A percentile compares a stretch with the other conserved stretches of the same genome.
Evolutionary conservation across 106 monocot species (phyloP).

Genomic region (Allium fistulosum): DNA sequence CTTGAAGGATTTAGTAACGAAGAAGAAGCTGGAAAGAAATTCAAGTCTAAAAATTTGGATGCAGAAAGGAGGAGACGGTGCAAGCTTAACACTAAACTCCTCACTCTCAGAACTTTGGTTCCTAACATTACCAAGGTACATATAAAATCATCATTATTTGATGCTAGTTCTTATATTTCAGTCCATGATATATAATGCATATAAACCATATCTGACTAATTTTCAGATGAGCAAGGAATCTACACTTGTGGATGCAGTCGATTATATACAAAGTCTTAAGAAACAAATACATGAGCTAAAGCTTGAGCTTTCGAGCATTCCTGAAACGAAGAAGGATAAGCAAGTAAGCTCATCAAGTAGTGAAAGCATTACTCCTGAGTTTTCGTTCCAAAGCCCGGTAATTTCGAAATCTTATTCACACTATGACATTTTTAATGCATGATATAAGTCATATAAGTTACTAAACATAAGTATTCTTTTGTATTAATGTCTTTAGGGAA

Average conservation of each 20-base stretch:
- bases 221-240: constrained; percentile 95
- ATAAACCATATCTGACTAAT: not conserved
- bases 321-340: constrained; percentile 22
- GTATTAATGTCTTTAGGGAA: constrained; percentile 10
- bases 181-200: too few relatives aligned
- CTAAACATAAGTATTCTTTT: not conserved
- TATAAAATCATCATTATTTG: not conserved
- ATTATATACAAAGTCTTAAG: constrained; percentile 59
- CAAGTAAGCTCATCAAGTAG: constrained; percentile 22
- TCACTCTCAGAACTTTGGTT: constrained; percentile 59
- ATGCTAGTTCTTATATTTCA: not conserved
- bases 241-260: constrained; percentile 62
- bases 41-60: constrained; percentile 84
- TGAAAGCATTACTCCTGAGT: constrained; percentile 4
- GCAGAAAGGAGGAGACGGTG: constrained; percentile 79
- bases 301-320: constrained; percentile 27
- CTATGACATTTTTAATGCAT: not conserved
- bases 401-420: not conserved
- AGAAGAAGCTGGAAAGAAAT: constrained; percentile 13
- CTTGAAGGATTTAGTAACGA: constrained; percentile 8
- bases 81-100: constrained; percentile 64
- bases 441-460: not conserved
- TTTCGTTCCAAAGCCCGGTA: constrained; percentile 29
- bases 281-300: constrained; percentile 41
- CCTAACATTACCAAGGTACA: constrained; percentile 87